These are phyloP conservation scores for Penicillium corylophilum DNA, from an alignment of 2,329 filamentous ascomycete genomes.

Conservation along the genomic window DNA sequence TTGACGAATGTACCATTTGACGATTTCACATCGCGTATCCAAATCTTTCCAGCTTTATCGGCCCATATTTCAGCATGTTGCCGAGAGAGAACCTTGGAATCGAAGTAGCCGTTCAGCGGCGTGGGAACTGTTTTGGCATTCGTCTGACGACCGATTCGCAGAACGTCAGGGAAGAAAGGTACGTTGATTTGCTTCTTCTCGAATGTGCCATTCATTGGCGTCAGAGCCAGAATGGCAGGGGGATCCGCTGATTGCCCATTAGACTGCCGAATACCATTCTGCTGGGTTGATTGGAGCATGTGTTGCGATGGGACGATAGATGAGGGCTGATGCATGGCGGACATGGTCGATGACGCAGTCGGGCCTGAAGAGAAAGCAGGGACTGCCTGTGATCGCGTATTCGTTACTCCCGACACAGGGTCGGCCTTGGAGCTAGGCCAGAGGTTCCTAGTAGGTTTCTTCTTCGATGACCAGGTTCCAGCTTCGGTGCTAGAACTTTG, in stretches of 20 bases:
- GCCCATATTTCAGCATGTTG: slow-evolving; percentile 97
- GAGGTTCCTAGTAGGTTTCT: slow-evolving; percentile 53
- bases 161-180: slow-evolving; percentile 87
- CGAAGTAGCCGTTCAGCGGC: slow-evolving; percentile 89
- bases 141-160: slow-evolving; percentile 92
- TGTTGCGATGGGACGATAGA: slow-evolving; percentile 68
- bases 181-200: slow-evolving; percentile 95
- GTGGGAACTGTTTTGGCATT: slow-evolving; percentile 95
- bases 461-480: slow-evolving; percentile 44
- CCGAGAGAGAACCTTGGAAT: slow-evolving; percentile 94
- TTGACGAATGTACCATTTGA: slow-evolving; percentile 99
- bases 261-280: slow-evolving; percentile 54
- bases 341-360: slow-evolving; percentile 62
- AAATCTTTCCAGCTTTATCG: slow-evolving; percentile 80
- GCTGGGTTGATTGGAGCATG: slow-evolving; percentile 61
- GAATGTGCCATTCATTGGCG: slow-evolving; percentile 93
- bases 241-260: slow-evolving; percentile 54
- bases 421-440: slow-evolving; percentile 68
- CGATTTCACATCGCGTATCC: slow-evolving; percentile 95
- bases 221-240: slow-evolving; percentile 77
- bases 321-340: slow-evolving; percentile 62
- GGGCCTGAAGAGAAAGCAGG: slow-evolving; percentile 58
- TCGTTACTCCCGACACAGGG: slow-evolving; percentile 62
- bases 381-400: slow-evolving; percentile 61
- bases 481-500: slow-evolving; percentile 38